Percentiles rank a stretch among this genome's conserved stretches.
Conservation (phyloP, 2,329 filamentous ascomycete genomes). For the Sporothrix variecibatus region DNA sequence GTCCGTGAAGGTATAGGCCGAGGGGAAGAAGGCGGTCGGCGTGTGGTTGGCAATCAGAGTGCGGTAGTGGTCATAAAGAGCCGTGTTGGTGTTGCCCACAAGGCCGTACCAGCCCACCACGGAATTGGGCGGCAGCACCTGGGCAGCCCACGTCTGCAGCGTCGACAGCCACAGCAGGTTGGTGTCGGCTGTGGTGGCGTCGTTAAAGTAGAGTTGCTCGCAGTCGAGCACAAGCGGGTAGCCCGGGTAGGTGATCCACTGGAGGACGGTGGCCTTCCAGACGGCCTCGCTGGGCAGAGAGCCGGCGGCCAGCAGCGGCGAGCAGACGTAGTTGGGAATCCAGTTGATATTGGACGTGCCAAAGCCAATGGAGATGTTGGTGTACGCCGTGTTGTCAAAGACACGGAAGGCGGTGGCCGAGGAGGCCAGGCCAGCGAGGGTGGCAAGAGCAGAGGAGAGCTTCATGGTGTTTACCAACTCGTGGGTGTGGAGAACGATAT, state of each 20-base stretch:
- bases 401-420: constrained; percentile 23
- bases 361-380: constrained; percentile 25
- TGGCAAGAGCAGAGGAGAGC: constrained; percentile 2
- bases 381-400: constrained; percentile 26
- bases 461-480: constrained; percentile 16
- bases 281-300: constrained; percentile 12
- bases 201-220: constrained; percentile 25
- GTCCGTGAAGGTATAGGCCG: constrained; percentile 25
- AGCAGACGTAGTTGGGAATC: constrained; percentile 26
- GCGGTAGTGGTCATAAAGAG: constrained; percentile 23
- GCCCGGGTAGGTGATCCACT: constrained; percentile 25
- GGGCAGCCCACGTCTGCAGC: constrained; percentile 26
- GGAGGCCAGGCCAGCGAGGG: background rate
- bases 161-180: constrained; percentile 16
- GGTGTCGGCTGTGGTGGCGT: constrained; percentile 13
- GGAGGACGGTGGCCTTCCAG: constrained; percentile 20
- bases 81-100: constrained; percentile 25
- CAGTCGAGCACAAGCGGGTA: constrained; percentile 27
- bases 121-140: constrained; percentile 15
- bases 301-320: constrained; percentile 7
- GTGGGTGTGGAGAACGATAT: background rate
- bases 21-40: constrained; percentile 25
- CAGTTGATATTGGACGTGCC: constrained; percentile 27
- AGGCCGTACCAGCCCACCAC: constrained; percentile 26
- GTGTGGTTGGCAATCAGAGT: constrained; percentile 27